Conservation (phyloP, 176 grass and related monocot genomes). For the Rhynchospora tenuis region DNA sequence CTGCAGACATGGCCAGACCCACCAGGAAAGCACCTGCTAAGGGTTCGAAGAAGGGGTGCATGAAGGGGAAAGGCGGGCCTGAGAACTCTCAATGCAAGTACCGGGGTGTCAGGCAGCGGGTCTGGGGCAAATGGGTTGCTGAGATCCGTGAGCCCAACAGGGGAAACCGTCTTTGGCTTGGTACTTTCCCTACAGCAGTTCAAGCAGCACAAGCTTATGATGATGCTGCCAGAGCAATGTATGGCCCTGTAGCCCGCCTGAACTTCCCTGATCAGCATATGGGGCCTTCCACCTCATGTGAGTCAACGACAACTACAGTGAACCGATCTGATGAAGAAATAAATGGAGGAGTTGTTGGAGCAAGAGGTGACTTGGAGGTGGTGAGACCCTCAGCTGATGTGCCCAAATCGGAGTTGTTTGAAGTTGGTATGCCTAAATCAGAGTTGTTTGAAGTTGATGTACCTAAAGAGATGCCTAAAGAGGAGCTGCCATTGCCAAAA, state of each 20-base stretch:
- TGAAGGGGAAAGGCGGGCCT: constrained; percentile 90
- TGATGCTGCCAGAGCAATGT: constrained; percentile 82
- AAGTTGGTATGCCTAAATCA: not conserved
- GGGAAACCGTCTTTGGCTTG: constrained; percentile 70
- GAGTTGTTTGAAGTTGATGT: not conserved
- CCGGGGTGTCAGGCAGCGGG: constrained; percentile 80
- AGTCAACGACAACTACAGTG: constrained; percentile 36
- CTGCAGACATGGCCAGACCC: not conserved
- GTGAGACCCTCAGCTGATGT: not conserved
- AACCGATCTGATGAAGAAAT: constrained; percentile 8
- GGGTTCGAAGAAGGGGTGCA: constrained; percentile 94
- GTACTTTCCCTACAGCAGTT: constrained; percentile 58
- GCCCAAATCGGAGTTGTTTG: not conserved
- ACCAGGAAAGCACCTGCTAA: constrained; percentile 59
- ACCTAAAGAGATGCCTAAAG: not conserved
- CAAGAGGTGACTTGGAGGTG: not conserved
- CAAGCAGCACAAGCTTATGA: constrained; percentile 78
- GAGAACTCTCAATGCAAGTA: constrained; percentile 59
- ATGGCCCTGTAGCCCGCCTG: constrained; percentile 48
- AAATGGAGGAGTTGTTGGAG: not conserved
- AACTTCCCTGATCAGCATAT: constrained; percentile 37
- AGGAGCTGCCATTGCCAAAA: not conserved
- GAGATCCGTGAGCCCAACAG: constrained; percentile 81
- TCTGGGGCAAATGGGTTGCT: constrained; percentile 96
- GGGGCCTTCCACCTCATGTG: constrained; percentile 26